These are phyloP conservation scores for Septoria petroselini DNA, from an alignment of 2,329 filamentous ascomycete genomes.

Conservation along the genomic window DNA sequence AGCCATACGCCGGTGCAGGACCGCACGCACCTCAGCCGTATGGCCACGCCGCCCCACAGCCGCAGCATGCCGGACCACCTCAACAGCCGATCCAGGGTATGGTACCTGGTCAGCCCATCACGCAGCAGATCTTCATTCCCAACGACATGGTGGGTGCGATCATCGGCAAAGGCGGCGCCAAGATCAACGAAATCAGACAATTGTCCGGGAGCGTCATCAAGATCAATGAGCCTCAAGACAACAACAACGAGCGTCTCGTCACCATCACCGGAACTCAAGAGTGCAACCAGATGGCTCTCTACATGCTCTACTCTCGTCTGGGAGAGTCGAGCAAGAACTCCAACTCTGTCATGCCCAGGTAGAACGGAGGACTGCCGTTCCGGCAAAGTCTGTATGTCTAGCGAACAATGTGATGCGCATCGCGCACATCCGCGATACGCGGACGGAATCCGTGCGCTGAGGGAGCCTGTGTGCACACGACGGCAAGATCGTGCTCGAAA, in stretches of 20 bases:
- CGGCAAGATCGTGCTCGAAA: too few relatives aligned
- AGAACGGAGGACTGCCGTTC: slow-evolving; percentile 21
- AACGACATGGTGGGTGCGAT: slow-evolving; percentile 99
- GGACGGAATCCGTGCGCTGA: too few relatives aligned
- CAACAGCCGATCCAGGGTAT: slow-evolving; percentile 68
- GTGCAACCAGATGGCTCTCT: slow-evolving; percentile 99
- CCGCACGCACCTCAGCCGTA: slow-evolving; percentile 63
- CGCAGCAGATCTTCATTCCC: slow-evolving; percentile 97
- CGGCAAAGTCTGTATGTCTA: not conserved
- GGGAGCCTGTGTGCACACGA: too few relatives aligned
- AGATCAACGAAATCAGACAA: slow-evolving; percentile 99
- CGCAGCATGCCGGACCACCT: slow-evolving; percentile 63
- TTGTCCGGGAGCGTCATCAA: slow-evolving; percentile 98
- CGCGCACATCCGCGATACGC: too few relatives aligned
- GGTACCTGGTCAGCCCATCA: slow-evolving; percentile 79
- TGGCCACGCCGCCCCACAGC: slow-evolving; percentile 54
- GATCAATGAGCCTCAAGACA: slow-evolving; percentile 98
- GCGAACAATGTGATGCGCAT: not conserved
- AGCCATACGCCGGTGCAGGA: slow-evolving; percentile 72
- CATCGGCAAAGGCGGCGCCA: slow-evolving; percentile 95
- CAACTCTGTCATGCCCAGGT: slow-evolving; percentile 42
- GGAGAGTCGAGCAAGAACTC: slow-evolving; percentile 58
- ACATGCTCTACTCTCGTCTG: slow-evolving; percentile 97
- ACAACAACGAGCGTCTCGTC: slow-evolving; percentile 95
- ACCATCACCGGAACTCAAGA: slow-evolving; percentile 97